Base-by-base conservation (phyloP, 805 yeast species). In the Saccharomycopsis malanga region DNA sequence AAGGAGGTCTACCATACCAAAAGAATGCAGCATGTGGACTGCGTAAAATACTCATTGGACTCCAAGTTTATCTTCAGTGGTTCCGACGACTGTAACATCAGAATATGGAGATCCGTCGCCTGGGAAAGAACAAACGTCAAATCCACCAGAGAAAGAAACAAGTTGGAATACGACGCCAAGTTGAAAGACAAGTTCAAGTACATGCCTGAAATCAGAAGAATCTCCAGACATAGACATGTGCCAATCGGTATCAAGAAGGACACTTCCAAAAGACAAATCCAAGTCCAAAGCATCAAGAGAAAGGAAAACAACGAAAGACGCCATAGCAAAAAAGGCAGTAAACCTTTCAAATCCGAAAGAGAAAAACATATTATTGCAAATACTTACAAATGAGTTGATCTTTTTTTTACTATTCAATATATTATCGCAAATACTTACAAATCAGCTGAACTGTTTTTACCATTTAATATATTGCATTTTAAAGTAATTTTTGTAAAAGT, bases 121-220 rank as follows among this genome's bases (percentile, higher is more conserved):
- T 78, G 84, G 63, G 95, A 87, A 50, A 74, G 97, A 59, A 73
- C 94, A 1, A 80, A 80, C 49, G 82, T 87, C 53, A 85, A 86
- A 66, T 79, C 93, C 2, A 68, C 93, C 7, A 77, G 84, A 58
- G 84, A 87, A 66, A 77, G 93, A 62, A 67, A 81, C 57, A 86
- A 87, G 65, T 69, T 88, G 57, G 96, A 91, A 65, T 91, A 93
- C 66, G 95, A 87, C 62, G 85, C 78, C 45, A 91, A 94, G 42
- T 75, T 93, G 64, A 89, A 89, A 66, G 95, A 91, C 60, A 76
- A 96, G 61, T 93, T 77, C 73, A 86, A 86, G 68, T 81, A 82
- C 68, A 89, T 93, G 98, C 98, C 98, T 1, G 98, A 93, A 65
- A 83, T 93, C 59, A 79, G 78, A 60, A 76, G 97, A 58, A 93